Percentiles rank a stretch among this genome's conserved stretches.
Conservation (phyloP, 1,284 basidiomycete species). For the Hypsizygus ulmarius region DNA sequence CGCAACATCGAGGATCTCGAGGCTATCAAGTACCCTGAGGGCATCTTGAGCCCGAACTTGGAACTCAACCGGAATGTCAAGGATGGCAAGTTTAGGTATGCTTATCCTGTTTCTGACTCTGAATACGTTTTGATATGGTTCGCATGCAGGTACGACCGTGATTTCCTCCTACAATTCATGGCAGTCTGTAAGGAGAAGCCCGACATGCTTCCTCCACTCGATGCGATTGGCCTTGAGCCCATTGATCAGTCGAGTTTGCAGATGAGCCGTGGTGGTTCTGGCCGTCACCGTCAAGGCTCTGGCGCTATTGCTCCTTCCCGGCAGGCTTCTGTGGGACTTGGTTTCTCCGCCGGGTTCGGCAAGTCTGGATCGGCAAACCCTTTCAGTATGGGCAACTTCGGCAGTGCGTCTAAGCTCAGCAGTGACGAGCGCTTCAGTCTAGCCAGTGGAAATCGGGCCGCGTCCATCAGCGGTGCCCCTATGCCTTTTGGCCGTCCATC, state of each 20-base stretch:
- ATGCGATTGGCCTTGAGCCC: constrained; percentile 89
- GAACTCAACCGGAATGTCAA: constrained; percentile 86
- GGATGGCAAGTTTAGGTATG: constrained; percentile 85
- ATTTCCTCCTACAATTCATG: constrained; percentile 99
- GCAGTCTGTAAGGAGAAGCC: constrained; percentile 93
- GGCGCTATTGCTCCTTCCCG: constrained; percentile 38
- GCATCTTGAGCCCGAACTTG: constrained; percentile 78
- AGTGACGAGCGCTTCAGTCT: constrained; percentile 74
- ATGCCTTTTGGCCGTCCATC: constrained; percentile 50
- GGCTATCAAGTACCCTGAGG: constrained; percentile 80
- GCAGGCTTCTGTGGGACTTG: constrained; percentile 56
- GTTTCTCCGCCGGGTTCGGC: constrained; percentile 41
- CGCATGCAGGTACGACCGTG: constrained; percentile 82
- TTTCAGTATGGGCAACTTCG: constrained; percentile 75
- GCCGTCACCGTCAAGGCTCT: constrained; percentile 49
- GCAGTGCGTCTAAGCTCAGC: constrained; percentile 54
- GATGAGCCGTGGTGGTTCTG: constrained; percentile 62
- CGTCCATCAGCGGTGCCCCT: constrained; percentile 44
- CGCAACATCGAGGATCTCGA: constrained; percentile 82
- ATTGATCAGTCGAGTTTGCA: constrained; percentile 49
- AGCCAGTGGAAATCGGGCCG: constrained; percentile 41
- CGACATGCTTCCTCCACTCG: constrained; percentile 83
- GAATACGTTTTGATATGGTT: background rate
- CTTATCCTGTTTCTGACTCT: constrained; percentile 9
- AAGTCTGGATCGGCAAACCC: constrained; percentile 39